Evolutionary conservation across 805 yeast genomes (phyloP), one percentile per base, ranked within the genome.

Genomic region (Huiozyma naganishii): DNA sequence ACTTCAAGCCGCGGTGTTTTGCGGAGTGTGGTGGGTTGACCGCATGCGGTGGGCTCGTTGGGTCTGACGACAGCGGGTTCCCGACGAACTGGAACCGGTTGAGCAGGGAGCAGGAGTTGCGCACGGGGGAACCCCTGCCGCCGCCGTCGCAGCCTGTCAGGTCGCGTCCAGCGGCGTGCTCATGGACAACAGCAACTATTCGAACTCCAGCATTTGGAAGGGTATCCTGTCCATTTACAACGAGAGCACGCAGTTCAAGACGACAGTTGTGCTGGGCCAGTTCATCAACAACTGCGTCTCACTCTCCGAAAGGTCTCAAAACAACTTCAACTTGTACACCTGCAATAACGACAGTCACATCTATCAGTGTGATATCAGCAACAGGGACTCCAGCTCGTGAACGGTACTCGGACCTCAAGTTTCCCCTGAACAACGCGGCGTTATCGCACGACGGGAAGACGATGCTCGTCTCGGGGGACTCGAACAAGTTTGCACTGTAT

Each of bases 291-390:
- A 88, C 61, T 77, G 85, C 40, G 94, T 87, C 29, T 64, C 79
- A 0, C 54, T 82, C 28, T 66, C 73, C 54, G 71, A 68, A 44
- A 48, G 59, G 10, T 57, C 74, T 4, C 66, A 69, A 23, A 59
- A 66, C 8, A 68, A 70, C 36, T 80, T 72, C 56, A 67, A 70
- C 38, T 74, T 89, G 1, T 73, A 76, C 47, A 76, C 85, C 23
- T 88, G 96, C 62, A 89, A 88, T 59, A 89, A 89, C 59, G 97
- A 89, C 60, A 74, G 77, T 37, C 68, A 74, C 42, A 65, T 88
- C 41, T 86, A 88, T 55, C 66, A 72, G 41, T 70, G 85, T 44
- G 81, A 80, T 50, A 69, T 87, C 7, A 56, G 63, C 36, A 72
- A 70, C 46, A 61, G 75, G 6, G 72, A 73, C 8, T 74, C 11